These are phyloP conservation scores for Candida tallmaniae DNA, from an alignment of 805 yeast genomes.

Conservation along the genomic window DNA sequence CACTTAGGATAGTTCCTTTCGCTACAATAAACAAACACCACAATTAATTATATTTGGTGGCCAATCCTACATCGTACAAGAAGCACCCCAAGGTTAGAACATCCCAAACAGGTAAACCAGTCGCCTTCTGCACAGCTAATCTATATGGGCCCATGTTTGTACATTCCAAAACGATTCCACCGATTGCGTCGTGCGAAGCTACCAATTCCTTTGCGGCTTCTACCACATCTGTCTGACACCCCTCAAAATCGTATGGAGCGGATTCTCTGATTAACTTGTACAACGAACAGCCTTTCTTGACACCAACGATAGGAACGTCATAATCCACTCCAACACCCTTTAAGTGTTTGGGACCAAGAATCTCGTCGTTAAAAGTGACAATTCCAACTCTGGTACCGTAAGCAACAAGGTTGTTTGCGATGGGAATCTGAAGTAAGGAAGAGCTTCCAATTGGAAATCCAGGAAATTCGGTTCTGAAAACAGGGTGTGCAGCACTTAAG, in stretches of 20 bases:
- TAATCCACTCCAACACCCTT: conserved; percentile 22
- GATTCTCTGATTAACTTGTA: conserved; percentile 13
- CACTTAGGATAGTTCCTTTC: too few species aligned
- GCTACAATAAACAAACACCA: too few species aligned
- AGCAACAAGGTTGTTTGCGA: conserved; percentile 15
- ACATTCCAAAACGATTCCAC: conserved; percentile 28
- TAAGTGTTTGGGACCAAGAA: conserved; percentile 22
- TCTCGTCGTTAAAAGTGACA: conserved; percentile 23
- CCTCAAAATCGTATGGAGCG: conserved; percentile 20
- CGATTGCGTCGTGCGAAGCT: conserved; percentile 9
- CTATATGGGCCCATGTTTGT: conserved; percentile 32
- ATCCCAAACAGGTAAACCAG: conserved; percentile 25
- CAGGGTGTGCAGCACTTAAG: conserved; percentile 24
- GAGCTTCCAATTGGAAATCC: conserved; percentile 28
- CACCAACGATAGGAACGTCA: conserved; percentile 14
- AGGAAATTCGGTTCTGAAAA: conserved; percentile 15
- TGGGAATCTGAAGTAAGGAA: conserved; percentile 25
- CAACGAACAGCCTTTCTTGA: conserved; percentile 7
- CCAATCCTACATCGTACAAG: conserved; percentile 15
- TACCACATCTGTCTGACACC: conserved; percentile 16
- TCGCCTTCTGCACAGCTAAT: conserved; percentile 19
- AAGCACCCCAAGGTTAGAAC: conserved; percentile 26
- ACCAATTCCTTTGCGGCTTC: conserved; percentile 4
- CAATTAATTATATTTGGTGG: too few species aligned
- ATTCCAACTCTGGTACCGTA: conserved; percentile 20